phyloP scores from a whole-genome alignment of 495 filamentous ascomycete species.

The Diplogelasinospora grovesii region DNA sequence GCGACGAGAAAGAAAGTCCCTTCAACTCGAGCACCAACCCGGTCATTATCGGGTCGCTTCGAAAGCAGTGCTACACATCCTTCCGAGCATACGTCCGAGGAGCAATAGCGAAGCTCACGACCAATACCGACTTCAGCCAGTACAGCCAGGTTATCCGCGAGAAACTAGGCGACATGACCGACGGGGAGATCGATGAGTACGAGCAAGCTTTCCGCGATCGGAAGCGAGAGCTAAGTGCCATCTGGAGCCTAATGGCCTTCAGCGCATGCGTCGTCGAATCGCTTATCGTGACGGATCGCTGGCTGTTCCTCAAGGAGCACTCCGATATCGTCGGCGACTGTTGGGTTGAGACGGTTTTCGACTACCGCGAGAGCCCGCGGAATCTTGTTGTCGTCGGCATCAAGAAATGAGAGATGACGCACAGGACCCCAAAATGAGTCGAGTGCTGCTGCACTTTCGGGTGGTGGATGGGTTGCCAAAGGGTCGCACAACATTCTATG shows the following conservation, averaged over 20 bases:
- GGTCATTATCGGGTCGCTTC: conserved; percentile 78
- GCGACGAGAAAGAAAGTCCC: conserved; percentile 31
- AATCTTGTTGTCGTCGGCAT: conserved; percentile 88
- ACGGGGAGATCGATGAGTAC: conserved; percentile 67
- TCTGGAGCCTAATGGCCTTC: conserved; percentile 95
- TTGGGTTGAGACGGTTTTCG: conserved; percentile 93
- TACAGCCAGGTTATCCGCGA: conserved; percentile 50
- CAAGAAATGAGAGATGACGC: conserved; percentile 66
- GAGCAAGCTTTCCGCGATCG: conserved; percentile 53
- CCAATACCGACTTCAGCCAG: conserved; percentile 47
- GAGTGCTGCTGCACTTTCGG: too few species aligned
- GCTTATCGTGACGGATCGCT: conserved; percentile 84
- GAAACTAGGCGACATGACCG: conserved; percentile 57
- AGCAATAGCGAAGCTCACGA: conserved; percentile 66
- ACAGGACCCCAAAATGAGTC: too few species aligned
- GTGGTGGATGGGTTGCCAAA: too few species aligned
- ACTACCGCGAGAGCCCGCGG: conserved; percentile 78
- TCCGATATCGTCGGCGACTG: conserved; percentile 55
- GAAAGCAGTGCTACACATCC: conserved; percentile 70
- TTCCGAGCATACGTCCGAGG: conserved; percentile 74
- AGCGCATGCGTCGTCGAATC: conserved; percentile 83
- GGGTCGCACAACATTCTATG: too few species aligned
- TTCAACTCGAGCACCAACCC: conserved; percentile 55
- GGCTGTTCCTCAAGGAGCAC: conserved; percentile 81
- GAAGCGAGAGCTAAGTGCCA: conserved; percentile 74